phyloP scores from a whole-genome alignment of 805 yeast species.

The Metschnikowia borealis region DNA sequence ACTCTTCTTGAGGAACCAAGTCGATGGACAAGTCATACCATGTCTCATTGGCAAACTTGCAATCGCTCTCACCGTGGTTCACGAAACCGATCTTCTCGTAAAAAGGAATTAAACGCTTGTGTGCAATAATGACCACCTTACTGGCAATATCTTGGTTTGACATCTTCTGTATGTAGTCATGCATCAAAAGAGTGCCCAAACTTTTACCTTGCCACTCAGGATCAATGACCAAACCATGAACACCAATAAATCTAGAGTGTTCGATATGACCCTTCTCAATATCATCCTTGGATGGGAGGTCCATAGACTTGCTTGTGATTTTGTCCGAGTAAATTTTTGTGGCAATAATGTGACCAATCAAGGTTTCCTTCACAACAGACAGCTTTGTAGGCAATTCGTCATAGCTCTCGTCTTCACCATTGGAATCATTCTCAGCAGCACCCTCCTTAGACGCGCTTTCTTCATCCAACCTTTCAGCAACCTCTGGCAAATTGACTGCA shows the following conservation, averaged over 20 bases:
- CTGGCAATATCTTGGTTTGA: conserved; percentile 84
- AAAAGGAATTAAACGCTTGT: conserved; percentile 64
- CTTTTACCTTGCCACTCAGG: conserved; percentile 78
- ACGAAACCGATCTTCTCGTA: conserved; percentile 80
- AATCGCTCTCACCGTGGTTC: conserved; percentile 60
- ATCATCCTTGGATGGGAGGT: conserved; percentile 42
- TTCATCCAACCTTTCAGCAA: conserved; percentile 33
- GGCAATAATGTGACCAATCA: conserved; percentile 78
- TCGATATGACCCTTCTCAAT: conserved; percentile 65
- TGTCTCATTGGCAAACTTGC: conserved; percentile 51
- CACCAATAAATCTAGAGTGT: conserved; percentile 65
- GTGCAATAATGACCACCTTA: conserved; percentile 69
- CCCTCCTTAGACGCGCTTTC: conserved; percentile 14
- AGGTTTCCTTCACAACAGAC: conserved; percentile 52
- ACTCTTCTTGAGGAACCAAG: conserved; percentile 41
- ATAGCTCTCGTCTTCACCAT: conserved; percentile 25
- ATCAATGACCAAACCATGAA: conserved; percentile 77
- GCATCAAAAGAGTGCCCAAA: conserved; percentile 76
- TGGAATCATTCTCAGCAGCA: conserved; percentile 14
- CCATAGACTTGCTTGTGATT: conserved; percentile 60
- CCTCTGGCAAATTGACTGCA: conserved; percentile 39
- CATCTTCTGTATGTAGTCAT: conserved; percentile 87
- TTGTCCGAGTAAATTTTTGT: conserved; percentile 56
- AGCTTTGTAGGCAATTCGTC: conserved; percentile 45
- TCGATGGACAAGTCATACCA: conserved; percentile 61